A percentile compares a stretch with the other conserved stretches of the same genome.
Conservation (phyloP, 1,284 basidiomycete species). For the Leucoagaricus sp. region DNA sequence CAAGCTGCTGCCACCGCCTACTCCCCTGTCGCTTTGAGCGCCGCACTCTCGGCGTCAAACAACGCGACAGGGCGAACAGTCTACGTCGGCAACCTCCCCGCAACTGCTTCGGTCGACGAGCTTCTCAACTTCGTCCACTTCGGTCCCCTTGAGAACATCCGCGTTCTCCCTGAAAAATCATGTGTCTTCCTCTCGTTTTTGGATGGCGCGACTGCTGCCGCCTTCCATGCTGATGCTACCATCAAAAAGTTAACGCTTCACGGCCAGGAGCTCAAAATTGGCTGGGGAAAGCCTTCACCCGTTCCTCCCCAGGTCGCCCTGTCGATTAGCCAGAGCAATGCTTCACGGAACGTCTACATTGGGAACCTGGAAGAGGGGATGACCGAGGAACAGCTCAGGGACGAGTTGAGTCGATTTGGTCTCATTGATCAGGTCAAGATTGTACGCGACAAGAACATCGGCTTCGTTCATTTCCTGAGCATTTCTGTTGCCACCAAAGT, state of each 20-base stretch:
- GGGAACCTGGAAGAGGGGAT: conserved; percentile 86
- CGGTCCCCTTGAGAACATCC: conserved; percentile 94
- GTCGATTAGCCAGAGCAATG: conserved; percentile 88
- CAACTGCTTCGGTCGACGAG: conserved; percentile 97
- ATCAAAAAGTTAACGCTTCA: conserved; percentile 91
- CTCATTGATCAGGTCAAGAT: conserved; percentile 98
- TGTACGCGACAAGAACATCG: conserved; percentile 96
- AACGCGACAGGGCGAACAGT: conserved; percentile 86
- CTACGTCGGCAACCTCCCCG: conserved; percentile 95
- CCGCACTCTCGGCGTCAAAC: conserved; percentile 54
- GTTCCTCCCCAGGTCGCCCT: conserved; percentile 83
- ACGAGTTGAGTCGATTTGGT: conserved; percentile 88
- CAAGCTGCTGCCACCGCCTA: conserved; percentile 62
- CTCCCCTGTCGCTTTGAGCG: conserved; percentile 67
- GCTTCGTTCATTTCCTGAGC: conserved; percentile 94
- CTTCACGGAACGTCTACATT: conserved; percentile 92
- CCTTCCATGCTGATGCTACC: conserved; percentile 93
- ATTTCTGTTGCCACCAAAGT: conserved; percentile 93
- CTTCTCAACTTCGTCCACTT: conserved; percentile 97
- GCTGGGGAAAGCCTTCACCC: conserved; percentile 92
- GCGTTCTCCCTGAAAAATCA: conserved; percentile 95
- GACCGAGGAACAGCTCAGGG: conserved; percentile 88
- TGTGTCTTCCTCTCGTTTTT: conserved; percentile 99
- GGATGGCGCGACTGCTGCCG: conserved; percentile 86
- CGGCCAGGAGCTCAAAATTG: conserved; percentile 93